Conservation (phyloP, 2,329 filamentous ascomycete species). For the Xylaria sp. region DNA sequence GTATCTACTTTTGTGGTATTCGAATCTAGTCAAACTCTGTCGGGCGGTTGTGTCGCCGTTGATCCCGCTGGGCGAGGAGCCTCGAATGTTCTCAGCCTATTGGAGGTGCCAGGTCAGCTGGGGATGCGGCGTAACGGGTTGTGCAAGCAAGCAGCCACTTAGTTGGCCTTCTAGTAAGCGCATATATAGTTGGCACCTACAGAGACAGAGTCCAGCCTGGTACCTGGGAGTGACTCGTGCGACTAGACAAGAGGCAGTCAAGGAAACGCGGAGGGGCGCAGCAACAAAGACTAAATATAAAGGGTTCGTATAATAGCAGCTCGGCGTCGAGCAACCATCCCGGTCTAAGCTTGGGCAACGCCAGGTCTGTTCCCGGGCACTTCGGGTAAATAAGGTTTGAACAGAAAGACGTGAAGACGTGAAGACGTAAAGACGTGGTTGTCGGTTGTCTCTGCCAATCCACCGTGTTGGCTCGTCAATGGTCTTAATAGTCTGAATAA, state of each 20-base stretch:
- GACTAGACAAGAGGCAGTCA: not conserved
- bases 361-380: not conserved
- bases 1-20: not conserved
- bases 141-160: not conserved
- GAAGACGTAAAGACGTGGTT: too few relatives aligned
- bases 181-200: not conserved
- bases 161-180: not conserved
- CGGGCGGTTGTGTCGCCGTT: conserved; percentile 4
- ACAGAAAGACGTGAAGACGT: conserved; percentile 16
- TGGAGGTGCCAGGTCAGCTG: conserved; percentile 17
- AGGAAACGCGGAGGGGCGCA: conserved; percentile 13
- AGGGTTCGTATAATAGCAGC: not conserved
- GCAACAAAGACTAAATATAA: conserved; percentile 20
- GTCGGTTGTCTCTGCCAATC: conserved; percentile 10
- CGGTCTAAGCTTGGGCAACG: conserved; percentile 10
- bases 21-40: conserved; percentile 22
- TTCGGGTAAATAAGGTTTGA: not conserved
- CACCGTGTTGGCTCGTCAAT: conserved; percentile 19
- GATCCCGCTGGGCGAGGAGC: conserved; percentile 1
- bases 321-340: conserved; percentile 1
- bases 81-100: conserved; percentile 23
- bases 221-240: not conserved
- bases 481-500: not conserved
- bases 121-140: conserved; percentile 10
- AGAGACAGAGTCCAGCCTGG: not conserved